Percentiles rank a stretch among this genome's conserved stretches.
Evolutionary conservation across 2,329 filamentous ascomycete species (phyloP).

Genomic region (Diplodia mutila): DNA sequence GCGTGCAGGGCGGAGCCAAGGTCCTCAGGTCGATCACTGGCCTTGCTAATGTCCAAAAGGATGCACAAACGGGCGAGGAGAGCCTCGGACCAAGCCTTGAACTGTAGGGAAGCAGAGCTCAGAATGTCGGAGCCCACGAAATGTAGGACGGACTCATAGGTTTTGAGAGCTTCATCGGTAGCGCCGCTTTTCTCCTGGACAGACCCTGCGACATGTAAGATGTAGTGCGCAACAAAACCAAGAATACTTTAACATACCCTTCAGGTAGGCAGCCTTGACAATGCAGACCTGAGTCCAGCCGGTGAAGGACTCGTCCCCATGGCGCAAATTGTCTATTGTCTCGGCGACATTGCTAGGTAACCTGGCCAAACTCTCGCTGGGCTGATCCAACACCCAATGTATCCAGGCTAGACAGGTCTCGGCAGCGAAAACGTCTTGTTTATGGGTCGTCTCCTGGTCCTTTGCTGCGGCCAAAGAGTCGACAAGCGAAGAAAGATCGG

Average conservation of each 20-base stretch:
- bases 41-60: constrained; percentile 64
- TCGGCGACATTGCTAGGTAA: constrained; percentile 65
- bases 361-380: constrained; percentile 61
- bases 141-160: constrained; percentile 68
- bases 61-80: constrained; percentile 76
- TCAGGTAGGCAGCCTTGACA: constrained; percentile 77
- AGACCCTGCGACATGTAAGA: constrained; percentile 42
- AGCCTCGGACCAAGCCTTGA: constrained; percentile 78
- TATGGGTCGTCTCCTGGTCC: constrained; percentile 44
- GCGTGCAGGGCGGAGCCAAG: constrained; percentile 47
- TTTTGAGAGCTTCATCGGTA: constrained; percentile 63
- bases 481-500: constrained; percentile 27
- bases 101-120: constrained; percentile 55
- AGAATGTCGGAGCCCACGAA: constrained; percentile 63
- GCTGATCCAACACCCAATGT: constrained; percentile 76
- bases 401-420: constrained; percentile 84
- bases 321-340: constrained; percentile 30
- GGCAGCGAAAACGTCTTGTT: constrained; percentile 72
- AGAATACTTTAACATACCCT: constrained; percentile 58
- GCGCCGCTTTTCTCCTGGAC: constrained; percentile 50
- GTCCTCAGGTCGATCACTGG: constrained; percentile 35
- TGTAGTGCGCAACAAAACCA: neutral
- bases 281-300: constrained; percentile 84
- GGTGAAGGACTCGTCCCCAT: constrained; percentile 50
- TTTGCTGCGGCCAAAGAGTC: constrained; percentile 12